phyloP scores from a whole-genome alignment of 2,329 filamentous ascomycete genomes.

The Scorias spongiosa region DNA sequence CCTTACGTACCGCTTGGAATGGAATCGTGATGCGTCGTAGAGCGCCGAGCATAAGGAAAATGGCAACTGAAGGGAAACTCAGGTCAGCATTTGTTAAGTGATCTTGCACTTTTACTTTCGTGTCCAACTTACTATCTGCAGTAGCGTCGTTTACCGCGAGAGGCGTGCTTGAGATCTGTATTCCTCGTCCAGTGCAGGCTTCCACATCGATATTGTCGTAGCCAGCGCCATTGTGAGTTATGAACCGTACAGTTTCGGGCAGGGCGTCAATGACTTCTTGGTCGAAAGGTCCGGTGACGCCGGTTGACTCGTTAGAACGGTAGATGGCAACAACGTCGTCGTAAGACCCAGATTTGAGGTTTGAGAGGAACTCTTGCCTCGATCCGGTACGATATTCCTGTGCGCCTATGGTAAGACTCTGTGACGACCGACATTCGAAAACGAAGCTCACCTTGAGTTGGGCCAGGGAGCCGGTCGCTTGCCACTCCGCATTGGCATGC shows the following conservation, averaged over 20 bases:
- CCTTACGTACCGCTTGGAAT: constrained; percentile 30
- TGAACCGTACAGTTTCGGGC: constrained; percentile 28
- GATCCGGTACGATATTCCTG: constrained; percentile 40
- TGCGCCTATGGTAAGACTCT: no score
- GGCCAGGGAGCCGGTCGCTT: constrained; percentile 20
- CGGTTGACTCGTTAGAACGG: constrained; percentile 41
- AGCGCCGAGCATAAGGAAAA: constrained; percentile 38
- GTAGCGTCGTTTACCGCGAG: constrained; percentile 37
- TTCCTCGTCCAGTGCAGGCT: constrained; percentile 21
- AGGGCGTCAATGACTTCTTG: constrained; percentile 27
- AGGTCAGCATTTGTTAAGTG: neutral
- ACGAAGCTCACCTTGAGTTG: constrained; percentile 14
- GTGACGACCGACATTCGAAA: neutral
- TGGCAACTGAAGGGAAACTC: constrained; percentile 18
- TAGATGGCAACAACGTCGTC: constrained; percentile 42
- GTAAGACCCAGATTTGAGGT: constrained; percentile 39
- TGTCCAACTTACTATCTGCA: constrained; percentile 16
- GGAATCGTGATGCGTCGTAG: constrained; percentile 34
- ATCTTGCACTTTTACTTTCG: constrained; percentile 14
- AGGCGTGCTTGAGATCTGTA: constrained; percentile 31
- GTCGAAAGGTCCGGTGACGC: constrained; percentile 31
- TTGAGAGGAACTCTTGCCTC: constrained; percentile 39
- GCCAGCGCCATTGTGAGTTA: constrained; percentile 29
- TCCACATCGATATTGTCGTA: constrained; percentile 23
- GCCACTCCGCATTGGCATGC: constrained; percentile 33